phyloP scores from a whole-genome alignment of 2,329 filamentous ascomycete genomes.

The Verticillium nubilum region DNA sequence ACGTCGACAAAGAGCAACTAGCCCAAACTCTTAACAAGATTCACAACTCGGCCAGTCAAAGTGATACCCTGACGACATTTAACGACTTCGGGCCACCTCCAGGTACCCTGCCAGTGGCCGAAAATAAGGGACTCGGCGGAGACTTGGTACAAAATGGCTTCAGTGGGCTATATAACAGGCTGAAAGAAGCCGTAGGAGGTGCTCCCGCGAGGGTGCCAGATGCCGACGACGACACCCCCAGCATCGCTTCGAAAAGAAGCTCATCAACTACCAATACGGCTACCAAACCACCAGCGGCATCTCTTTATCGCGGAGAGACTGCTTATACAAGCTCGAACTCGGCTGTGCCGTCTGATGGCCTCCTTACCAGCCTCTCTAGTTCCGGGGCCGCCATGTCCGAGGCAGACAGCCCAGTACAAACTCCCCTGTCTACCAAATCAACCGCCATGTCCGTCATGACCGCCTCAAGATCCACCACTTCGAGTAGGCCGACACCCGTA shows the following conservation, averaged over 20 bases:
- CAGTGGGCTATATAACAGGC: conserved; percentile 80
- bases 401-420: conserved; percentile 34
- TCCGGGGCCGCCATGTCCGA: conserved; percentile 24
- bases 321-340: conserved; percentile 24
- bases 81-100: conserved; percentile 81
- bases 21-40: conserved; percentile 79
- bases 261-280: conserved; percentile 32
- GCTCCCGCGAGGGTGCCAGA: conserved; percentile 42
- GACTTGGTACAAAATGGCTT: conserved; percentile 80
- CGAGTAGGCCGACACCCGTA: conserved; percentile 32
- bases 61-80: conserved; percentile 82
- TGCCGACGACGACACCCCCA: conserved; percentile 30
- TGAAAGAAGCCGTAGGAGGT: conserved; percentile 76
- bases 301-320: conserved; percentile 36
- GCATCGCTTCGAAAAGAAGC: conserved; percentile 31
- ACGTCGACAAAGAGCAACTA: conserved; percentile 64
- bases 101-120: conserved; percentile 48
- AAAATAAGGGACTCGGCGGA: conserved; percentile 64
- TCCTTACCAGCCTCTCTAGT: conserved; percentile 30
- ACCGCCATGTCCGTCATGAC: conserved; percentile 42
- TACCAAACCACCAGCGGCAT: conserved; percentile 30
- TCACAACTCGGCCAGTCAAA: conserved; percentile 81
- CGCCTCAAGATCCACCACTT: conserved; percentile 34
- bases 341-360: conserved; percentile 22
- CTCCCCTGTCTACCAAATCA: conserved; percentile 38